These are phyloP conservation scores for Starmerella tilneyi DNA, from an alignment of 805 yeast species.

Conservation along the genomic window DNA sequence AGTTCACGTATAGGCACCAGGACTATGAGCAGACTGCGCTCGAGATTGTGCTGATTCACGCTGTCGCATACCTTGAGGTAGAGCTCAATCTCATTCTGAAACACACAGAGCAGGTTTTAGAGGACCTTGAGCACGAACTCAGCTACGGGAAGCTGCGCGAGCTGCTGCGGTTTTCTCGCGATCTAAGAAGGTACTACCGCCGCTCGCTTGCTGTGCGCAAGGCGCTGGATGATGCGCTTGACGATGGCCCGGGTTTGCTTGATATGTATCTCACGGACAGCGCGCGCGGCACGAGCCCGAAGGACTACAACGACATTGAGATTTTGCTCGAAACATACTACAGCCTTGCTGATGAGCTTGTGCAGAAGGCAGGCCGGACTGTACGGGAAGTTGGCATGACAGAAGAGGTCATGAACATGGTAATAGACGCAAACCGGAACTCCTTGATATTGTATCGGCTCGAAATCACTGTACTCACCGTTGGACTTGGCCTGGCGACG, in stretches of 20 bases:
- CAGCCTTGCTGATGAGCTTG: slow-evolving; percentile 85
- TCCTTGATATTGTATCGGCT: slow-evolving; percentile 78
- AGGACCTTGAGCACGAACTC: slow-evolving; percentile 66
- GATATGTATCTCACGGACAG: slow-evolving; percentile 60
- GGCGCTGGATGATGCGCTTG: slow-evolving; percentile 72
- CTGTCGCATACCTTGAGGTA: slow-evolving; percentile 66
- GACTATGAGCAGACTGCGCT: slow-evolving; percentile 72
- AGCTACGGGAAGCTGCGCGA: slow-evolving; percentile 67
- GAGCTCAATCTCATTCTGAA: slow-evolving; percentile 53
- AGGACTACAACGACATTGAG: slow-evolving; percentile 49
- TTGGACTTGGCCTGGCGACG: slow-evolving; percentile 79
- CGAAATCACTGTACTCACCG: slow-evolving; percentile 69
- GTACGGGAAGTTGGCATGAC: slow-evolving; percentile 79
- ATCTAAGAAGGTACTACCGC: slow-evolving; percentile 62
- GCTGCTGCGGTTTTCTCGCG: slow-evolving; percentile 60
- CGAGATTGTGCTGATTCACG: slow-evolving; percentile 72
- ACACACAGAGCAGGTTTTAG: slow-evolving; percentile 52
- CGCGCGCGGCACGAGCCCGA: slow-evolving; percentile 30
- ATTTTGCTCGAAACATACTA: slow-evolving; percentile 81
- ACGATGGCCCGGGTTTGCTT: slow-evolving; percentile 74
- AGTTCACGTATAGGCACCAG: slow-evolving; percentile 32
- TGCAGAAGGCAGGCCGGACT: slow-evolving; percentile 77
- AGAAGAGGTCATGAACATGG: slow-evolving; percentile 85
- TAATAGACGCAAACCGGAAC: slow-evolving; percentile 83
- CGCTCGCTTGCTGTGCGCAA: slow-evolving; percentile 64